Percentiles rank a stretch among this genome's conserved stretches.
Conservation (phyloP, 2,329 filamentous ascomycete species). For the Microdochium trichocladiopsis region DNA sequence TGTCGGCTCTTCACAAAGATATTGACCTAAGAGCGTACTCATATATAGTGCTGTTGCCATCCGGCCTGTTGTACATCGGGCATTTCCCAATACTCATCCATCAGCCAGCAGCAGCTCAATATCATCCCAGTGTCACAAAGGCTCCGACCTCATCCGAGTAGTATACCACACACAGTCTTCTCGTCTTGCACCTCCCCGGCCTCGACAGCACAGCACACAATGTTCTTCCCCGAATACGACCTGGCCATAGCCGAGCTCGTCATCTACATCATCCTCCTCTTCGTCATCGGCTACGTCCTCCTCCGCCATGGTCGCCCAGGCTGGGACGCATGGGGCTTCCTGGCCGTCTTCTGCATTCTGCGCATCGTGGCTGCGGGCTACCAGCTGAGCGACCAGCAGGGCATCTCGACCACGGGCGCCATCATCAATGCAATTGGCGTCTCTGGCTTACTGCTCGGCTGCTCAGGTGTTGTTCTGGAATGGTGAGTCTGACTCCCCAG, state of each 20-base stretch:
- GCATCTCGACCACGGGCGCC: constrained; percentile 10
- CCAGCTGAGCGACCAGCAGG: constrained; percentile 4
- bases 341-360: constrained; percentile 14
- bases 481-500: constrained; percentile 8
- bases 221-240: not conserved
- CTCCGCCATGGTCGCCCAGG: constrained; percentile 13
- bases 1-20: too few species aligned
- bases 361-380: constrained; percentile 13
- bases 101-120: too few species aligned
- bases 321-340: constrained; percentile 15
- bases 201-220: not conserved
- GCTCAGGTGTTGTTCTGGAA: constrained; percentile 17
- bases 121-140: too few species aligned
- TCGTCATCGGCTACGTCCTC: constrained; percentile 11
- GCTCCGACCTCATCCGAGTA: too few species aligned
- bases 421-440: constrained; percentile 18
- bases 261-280: constrained; percentile 15
- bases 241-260: not conserved
- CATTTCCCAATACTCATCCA: too few species aligned
- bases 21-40: too few species aligned
- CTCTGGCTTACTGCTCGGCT: constrained; percentile 16
- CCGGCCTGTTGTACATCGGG: too few species aligned
- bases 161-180: too few species aligned
- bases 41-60: too few species aligned
- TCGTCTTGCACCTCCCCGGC: too few species aligned